Evolutionary conservation across 495 filamentous ascomycete genomes (phyloP), one percentile per base, ranked within the genome.

Genomic region (Neurospora cerealis): DNA sequence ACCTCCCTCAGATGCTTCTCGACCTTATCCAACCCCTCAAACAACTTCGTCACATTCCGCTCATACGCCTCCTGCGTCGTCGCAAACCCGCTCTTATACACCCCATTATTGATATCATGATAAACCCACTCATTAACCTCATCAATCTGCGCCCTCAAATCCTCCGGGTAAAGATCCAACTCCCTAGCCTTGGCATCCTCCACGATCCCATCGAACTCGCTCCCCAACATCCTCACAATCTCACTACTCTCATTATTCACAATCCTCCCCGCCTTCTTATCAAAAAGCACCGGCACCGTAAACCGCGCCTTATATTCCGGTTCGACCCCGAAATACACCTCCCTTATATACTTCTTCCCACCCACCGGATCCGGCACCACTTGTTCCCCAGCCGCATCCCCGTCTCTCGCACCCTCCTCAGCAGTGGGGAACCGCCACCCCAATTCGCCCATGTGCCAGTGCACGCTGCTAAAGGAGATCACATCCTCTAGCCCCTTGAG

Each of bases 211-310:
- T 92, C 86, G 75, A 93, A 92, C 74, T 85, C 15, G 11, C 5
- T 10, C 21, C 88, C 90, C 4, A 93, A 81, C 86, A 93, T 92
- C 40, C 92, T 82, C 72, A 96, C 89, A 75, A 97, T 93, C 85
- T 96, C 93, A 74, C 88, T 88, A 76, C 91, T 93, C 86, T 96
- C 93, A 75, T 97, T 96, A 81, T 87, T 94, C 73, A 95, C 93
- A 74, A 95, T 92, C 34, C 87, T 89, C 73, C 89, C 85, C 69
- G 81, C 81, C 82, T 91, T 89, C 78, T 86, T 93, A 80, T 97
- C 93, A 84, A 90, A 96, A 34, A 97, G 84, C 37, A 89, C 87
- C 3, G 93, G 93, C 8, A 97, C 92, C 1, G 93, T 96, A 79
- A 90, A 96, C 34, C 92, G 84, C 3, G 91, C 93, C 60, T 86